These are phyloP conservation scores for Sarocladium oryzae DNA, from an alignment of 2,329 filamentous ascomycete genomes.

Conservation along the genomic window DNA sequence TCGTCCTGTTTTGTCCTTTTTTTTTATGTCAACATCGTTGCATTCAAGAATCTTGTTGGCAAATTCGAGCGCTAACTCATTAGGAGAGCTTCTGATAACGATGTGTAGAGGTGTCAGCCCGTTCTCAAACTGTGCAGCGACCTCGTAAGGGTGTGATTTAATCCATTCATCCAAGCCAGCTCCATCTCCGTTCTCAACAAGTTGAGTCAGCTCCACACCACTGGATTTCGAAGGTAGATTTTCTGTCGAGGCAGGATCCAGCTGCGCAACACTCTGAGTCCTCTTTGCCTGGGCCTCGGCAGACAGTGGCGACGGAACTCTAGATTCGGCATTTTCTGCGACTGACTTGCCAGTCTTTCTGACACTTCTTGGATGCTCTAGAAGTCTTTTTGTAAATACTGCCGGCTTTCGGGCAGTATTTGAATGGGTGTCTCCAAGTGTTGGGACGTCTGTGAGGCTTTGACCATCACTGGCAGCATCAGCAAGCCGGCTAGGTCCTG, in stretches of 20 bases:
- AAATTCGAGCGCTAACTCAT: neutral
- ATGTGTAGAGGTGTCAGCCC: neutral
- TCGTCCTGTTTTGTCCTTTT: slow-evolving; percentile 1
- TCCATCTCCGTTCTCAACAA: neutral
- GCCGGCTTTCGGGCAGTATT: too few relatives aligned
- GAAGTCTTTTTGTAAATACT: too few relatives aligned
- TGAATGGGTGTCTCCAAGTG: too few relatives aligned
- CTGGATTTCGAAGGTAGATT: neutral
- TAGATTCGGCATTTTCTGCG: neutral
- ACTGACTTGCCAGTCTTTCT: neutral
- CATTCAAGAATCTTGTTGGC: neutral
- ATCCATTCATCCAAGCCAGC: neutral
- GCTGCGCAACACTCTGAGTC: neutral
- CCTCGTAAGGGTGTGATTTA: neutral
- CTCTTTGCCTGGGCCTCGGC: neutral
- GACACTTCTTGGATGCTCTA: too few relatives aligned
- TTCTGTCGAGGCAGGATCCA: neutral
- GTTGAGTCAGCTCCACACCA: neutral
- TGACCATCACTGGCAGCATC: too few relatives aligned
- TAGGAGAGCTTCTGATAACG: neutral
- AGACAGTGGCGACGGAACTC: neutral
- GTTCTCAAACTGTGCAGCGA: neutral
- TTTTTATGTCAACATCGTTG: neutral
- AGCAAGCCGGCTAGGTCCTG: neutral
- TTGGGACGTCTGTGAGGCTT: too few relatives aligned